These are phyloP conservation scores for Trichoderma endophyticum DNA, from an alignment of 2,329 filamentous ascomycete genomes.

Conservation along the genomic window DNA sequence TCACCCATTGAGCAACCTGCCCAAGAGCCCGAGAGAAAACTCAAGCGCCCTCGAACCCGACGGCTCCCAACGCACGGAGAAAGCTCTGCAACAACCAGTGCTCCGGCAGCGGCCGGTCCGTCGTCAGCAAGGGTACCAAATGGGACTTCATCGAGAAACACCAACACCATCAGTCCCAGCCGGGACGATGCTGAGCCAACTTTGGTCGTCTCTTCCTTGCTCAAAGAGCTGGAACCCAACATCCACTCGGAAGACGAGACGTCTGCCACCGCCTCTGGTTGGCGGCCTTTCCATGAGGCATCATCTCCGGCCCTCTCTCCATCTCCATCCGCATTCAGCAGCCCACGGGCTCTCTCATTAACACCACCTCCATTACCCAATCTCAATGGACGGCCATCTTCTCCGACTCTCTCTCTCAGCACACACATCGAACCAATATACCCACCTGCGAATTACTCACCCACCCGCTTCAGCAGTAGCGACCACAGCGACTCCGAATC, in stretches of 20 bases:
- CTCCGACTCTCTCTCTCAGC: slow-evolving; percentile 64
- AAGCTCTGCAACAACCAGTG: slow-evolving; percentile 41
- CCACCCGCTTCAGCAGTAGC: slow-evolving; percentile 45
- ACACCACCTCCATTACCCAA: slow-evolving; percentile 66
- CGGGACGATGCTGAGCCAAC: slow-evolving; percentile 57
- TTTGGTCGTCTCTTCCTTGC: slow-evolving; percentile 79
- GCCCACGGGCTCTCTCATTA: slow-evolving; percentile 62
- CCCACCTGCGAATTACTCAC: slow-evolving; percentile 72
- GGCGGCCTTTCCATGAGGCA: slow-evolving; percentile 34
- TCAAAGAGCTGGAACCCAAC: slow-evolving; percentile 80
- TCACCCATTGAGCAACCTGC: slow-evolving; percentile 63
- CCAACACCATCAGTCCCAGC: slow-evolving; percentile 20
- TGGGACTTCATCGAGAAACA: slow-evolving; percentile 26
- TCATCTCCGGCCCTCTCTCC: slow-evolving; percentile 67
- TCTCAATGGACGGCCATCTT: slow-evolving; percentile 54
- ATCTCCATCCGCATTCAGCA: slow-evolving; percentile 60
- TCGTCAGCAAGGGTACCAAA: slow-evolving; percentile 26
- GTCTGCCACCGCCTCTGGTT: slow-evolving; percentile 25
- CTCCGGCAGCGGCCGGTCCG: slow-evolving; percentile 31
- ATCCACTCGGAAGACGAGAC: slow-evolving; percentile 56
- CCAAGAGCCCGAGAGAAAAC: slow-evolving; percentile 72
- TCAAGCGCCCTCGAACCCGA: slow-evolving; percentile 83
- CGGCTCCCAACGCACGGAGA: slow-evolving; percentile 53
- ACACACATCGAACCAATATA: slow-evolving; percentile 71
- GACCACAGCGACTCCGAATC: slow-evolving; percentile 47